Base-by-base conservation (phyloP, 805 yeast species). In the Candida pini region DNA sequence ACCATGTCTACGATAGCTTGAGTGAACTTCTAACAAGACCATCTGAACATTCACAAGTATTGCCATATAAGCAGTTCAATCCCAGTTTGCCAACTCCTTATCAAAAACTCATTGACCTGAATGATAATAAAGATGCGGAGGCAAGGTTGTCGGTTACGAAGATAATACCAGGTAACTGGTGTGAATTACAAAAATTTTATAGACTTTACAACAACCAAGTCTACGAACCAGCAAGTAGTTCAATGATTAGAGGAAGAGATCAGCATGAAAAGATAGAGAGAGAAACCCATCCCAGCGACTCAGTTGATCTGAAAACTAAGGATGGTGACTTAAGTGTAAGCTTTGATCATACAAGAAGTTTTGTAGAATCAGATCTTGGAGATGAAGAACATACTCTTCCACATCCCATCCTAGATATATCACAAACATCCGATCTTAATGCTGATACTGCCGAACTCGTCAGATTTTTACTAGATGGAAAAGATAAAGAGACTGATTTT, bases 121-220 rank as follows among this genome's bases (percentile, higher is more conserved):
- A 34, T 17, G 21, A 18, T 15, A 18, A 22, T 15, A 31, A 35
- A 9, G 24, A 17, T 12, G 38, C 45, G 4, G 33, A 32, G 23
- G 29, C 62, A 5, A 49, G 82, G 26, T 51, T 78, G 12, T 70
- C 78, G 1, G 87, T 81, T 4, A 79, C 89, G 0, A 70, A 66
- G 35, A 51, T 83, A 7, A 55, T 79, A 9, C 72, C 81, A 0
- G 64, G 70, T 21, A 56, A 67, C 12, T 82, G 87, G 84, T 83
- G 92, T 61, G 90, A 83, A 53, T 56, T 82, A 30, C 59, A 76
- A 26, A 65, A 61, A 14, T 65, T 69, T 39, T 82, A 75, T 49
- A 64, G 67, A 17, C 49, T 76, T 0, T 81, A 71, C 44, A 59
- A 67, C 15, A 58, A 68, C 5, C 36, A 31, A 2, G 26, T 28